These are phyloP conservation scores for Phytophthora syringae DNA, from an alignment of 352 stramenopile species.

Conservation along the genomic window DNA sequence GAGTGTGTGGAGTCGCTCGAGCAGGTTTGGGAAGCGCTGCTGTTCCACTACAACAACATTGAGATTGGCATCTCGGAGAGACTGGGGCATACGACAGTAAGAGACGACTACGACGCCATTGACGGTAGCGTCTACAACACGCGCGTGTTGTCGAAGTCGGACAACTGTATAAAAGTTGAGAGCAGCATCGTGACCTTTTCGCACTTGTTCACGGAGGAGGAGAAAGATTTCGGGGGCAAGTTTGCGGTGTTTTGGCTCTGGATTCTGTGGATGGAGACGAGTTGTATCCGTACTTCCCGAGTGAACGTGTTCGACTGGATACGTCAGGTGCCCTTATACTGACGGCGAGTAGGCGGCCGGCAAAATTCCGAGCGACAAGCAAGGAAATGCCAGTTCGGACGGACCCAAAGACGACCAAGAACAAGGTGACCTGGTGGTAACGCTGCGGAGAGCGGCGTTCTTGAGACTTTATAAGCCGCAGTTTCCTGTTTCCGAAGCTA, in stretches of 20 bases:
- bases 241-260: slow-evolving; percentile 21
- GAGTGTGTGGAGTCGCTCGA: slow-evolving; percentile 28
- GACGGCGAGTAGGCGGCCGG: slow-evolving; percentile 12
- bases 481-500: slow-evolving; percentile 21
- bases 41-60: slow-evolving; percentile 45
- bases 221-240: slow-evolving; percentile 16
- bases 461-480: slow-evolving; percentile 30
- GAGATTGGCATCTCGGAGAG: slow-evolving; percentile 52
- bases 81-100: slow-evolving; percentile 39
- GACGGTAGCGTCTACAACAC: slow-evolving; percentile 31
- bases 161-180: slow-evolving; percentile 16
- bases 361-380: neutral
- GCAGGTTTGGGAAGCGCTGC: slow-evolving; percentile 42
- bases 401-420: neutral
- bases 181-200: slow-evolving; percentile 33
- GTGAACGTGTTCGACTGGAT: slow-evolving; percentile 22
- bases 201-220: slow-evolving; percentile 10
- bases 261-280: slow-evolving; percentile 39
- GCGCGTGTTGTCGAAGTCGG: slow-evolving; percentile 20
- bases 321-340: slow-evolving; percentile 26
- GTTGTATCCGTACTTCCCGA: slow-evolving; percentile 27
- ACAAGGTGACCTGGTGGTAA: slow-evolving; percentile 32
- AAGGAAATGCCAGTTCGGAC: neutral
- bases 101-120: slow-evolving; percentile 44
- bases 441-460: slow-evolving; percentile 29